Percentiles rank a stretch among this genome's conserved stretches.
phyloP scores from a whole-genome alignment of 1,284 basidiomycete species.

The Neotropicomus parvogracilis region DNA sequence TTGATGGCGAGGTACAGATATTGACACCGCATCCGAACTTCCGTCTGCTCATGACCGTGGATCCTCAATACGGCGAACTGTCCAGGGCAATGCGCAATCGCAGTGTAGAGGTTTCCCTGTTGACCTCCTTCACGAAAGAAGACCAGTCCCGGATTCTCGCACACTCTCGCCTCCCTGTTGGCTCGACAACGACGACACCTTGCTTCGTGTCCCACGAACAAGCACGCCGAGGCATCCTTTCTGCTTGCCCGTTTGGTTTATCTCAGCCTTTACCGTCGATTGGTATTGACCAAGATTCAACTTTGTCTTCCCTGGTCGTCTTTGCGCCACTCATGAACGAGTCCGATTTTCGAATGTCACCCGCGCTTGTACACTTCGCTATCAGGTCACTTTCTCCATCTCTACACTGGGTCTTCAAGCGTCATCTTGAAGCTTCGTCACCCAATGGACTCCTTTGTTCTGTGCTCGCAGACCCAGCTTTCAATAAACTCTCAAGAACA shows the following conservation, averaged over 20 bases:
- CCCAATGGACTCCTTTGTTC: slow-evolving; percentile 16
- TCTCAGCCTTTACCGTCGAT: slow-evolving; percentile 27
- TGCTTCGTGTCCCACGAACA: slow-evolving; percentile 23
- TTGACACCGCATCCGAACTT: slow-evolving; percentile 86
- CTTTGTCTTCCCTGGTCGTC: slow-evolving; percentile 41
- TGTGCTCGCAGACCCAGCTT: slow-evolving; percentile 22
- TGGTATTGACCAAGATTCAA: slow-evolving; percentile 47
- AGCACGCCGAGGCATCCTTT: slow-evolving; percentile 29
- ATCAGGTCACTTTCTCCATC: slow-evolving; percentile 38
- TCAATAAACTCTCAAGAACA: slow-evolving; percentile 10
- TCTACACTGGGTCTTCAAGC: slow-evolving; percentile 36
- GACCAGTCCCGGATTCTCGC: slow-evolving; percentile 48
- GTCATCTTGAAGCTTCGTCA: slow-evolving; percentile 29
- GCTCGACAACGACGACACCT: slow-evolving; percentile 9
- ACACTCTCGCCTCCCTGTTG: slow-evolving; percentile 47
- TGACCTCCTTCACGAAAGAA: slow-evolving; percentile 37
- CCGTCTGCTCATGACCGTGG: slow-evolving; percentile 91
- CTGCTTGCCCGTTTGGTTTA: not conserved
- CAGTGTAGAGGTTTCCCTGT: slow-evolving; percentile 80
- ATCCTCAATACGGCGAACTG: slow-evolving; percentile 89
- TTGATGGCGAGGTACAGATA: slow-evolving; percentile 72
- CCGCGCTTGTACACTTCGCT: slow-evolving; percentile 41
- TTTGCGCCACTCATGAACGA: slow-evolving; percentile 34
- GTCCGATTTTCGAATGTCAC: slow-evolving; percentile 13
- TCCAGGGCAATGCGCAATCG: slow-evolving; percentile 99